These are phyloP conservation scores for Geopyxis carbonaria DNA, from an alignment of 495 filamentous ascomycete species.

Conservation along the genomic window DNA sequence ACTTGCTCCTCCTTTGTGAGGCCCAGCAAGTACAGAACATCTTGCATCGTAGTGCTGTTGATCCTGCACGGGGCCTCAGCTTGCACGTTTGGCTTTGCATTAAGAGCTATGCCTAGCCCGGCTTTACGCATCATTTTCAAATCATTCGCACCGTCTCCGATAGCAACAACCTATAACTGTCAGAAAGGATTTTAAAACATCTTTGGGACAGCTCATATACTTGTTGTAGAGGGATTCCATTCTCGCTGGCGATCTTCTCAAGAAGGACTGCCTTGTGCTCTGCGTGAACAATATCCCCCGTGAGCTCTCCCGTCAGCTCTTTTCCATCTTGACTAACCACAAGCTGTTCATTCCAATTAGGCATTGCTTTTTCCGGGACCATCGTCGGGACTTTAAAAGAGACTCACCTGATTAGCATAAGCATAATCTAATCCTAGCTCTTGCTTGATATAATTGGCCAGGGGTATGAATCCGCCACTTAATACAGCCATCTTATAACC, in stretches of 20 bases:
- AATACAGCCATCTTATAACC: constrained; percentile 78
- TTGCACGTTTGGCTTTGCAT: constrained; percentile 85
- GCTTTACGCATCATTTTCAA: constrained; percentile 79
- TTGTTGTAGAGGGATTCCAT: constrained; percentile 54
- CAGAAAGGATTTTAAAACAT: background rate
- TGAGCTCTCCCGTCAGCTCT: constrained; percentile 65
- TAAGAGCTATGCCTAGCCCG: constrained; percentile 81
- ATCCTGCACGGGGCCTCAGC: constrained; percentile 63
- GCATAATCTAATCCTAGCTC: constrained; percentile 72
- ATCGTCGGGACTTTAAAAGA: constrained; percentile 10
- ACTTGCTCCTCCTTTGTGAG: constrained; percentile 44
- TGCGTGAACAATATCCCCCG: constrained; percentile 64
- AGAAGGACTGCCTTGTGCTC: constrained; percentile 63
- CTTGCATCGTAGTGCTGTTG: constrained; percentile 60
- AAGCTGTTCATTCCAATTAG: constrained; percentile 34
- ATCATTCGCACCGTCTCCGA: constrained; percentile 93
- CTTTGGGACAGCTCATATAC: constrained; percentile 5
- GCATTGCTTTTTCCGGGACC: background rate
- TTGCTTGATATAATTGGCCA: constrained; percentile 68
- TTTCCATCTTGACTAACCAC: constrained; percentile 46
- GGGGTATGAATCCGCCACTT: constrained; percentile 78
- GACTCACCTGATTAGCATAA: constrained; percentile 67
- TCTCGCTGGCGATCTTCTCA: constrained; percentile 54
- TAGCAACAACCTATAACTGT: constrained; percentile 42
- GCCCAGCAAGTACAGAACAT: constrained; percentile 73